These are phyloP conservation scores for Fusarium siculi DNA, from an alignment of 2,329 filamentous ascomycete species.

Conservation along the genomic window DNA sequence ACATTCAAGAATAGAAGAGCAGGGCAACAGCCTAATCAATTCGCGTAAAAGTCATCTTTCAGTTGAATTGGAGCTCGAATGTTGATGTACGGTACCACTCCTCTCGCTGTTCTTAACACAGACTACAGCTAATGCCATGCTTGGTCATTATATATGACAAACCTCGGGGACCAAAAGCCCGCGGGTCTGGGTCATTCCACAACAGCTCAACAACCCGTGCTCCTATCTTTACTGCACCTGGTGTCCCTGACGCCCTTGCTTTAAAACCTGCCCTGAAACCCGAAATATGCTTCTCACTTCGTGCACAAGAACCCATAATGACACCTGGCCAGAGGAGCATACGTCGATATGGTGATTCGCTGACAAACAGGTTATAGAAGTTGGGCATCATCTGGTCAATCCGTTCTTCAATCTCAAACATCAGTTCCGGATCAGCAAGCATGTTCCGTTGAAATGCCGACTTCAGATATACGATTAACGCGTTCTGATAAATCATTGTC, in stretches of 20 bases:
- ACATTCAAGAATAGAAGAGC: no score
- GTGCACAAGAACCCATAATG: not conserved
- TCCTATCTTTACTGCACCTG: not conserved
- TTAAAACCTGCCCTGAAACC: not conserved
- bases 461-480: not conserved
- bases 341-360: not conserved
- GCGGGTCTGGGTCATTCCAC: not conserved
- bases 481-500: not conserved
- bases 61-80: no score
- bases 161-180: not conserved
- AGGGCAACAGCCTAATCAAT: no score
- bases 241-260: not conserved
- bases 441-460: not conserved
- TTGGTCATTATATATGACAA: slow-evolving; percentile 4
- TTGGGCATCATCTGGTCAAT: not conserved
- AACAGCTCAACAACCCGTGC: not conserved
- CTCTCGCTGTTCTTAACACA: not conserved
- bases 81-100: no score
- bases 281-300: not conserved
- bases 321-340: slow-evolving; percentile 10
- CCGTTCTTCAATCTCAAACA: not conserved
- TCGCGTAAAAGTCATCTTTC: no score
- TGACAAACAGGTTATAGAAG: not conserved
- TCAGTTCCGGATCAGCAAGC: not conserved
- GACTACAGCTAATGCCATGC: not conserved